These are phyloP conservation scores for Fraxinus cuspidata DNA, from an alignment of 257 asterid genomes.

Conservation along the genomic window DNA sequence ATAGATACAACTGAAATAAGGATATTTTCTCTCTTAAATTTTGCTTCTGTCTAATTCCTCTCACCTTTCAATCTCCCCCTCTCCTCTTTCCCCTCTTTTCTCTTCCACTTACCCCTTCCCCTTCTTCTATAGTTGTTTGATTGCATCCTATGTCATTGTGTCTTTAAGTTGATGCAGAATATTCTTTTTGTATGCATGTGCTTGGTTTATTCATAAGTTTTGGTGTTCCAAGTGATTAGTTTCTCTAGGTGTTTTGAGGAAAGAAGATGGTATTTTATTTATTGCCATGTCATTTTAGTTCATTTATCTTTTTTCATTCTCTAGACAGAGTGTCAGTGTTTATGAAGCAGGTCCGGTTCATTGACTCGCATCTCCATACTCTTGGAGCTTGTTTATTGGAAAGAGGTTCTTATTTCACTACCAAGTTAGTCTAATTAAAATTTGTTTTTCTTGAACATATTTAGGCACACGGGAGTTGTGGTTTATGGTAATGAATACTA, in stretches of 20 bases:
- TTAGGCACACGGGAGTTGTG: conserved; percentile 95
- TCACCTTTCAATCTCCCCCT: too few species aligned
- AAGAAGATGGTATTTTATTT: not conserved
- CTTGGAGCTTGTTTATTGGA: conserved; percentile 1
- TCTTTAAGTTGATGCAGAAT: not conserved
- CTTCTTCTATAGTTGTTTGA: too few species aligned
- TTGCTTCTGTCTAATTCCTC: too few species aligned
- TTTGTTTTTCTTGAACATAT: not conserved
- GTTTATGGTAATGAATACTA: conserved; percentile 87
- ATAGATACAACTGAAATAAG: too few species aligned
- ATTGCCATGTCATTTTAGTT: not conserved
- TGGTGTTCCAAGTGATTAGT: not conserved
- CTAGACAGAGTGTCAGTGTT: not conserved
- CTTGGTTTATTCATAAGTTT: not conserved
- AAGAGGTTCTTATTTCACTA: not conserved
- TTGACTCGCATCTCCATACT: not conserved
- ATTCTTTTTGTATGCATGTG: not conserved
- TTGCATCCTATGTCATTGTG: not conserved
- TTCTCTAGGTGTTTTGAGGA: not conserved
- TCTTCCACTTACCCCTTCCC: too few species aligned
- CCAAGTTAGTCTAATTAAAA: not conserved
- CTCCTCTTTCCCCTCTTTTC: too few species aligned
- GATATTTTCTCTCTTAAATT: too few species aligned
- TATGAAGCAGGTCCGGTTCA: not conserved
- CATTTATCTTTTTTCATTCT: not conserved